A percentile compares a stretch with the other conserved stretches of the same genome.
Evolutionary conservation across 345 rosid genomes (phyloP).

Genomic region (Gossypium bickii): DNA sequence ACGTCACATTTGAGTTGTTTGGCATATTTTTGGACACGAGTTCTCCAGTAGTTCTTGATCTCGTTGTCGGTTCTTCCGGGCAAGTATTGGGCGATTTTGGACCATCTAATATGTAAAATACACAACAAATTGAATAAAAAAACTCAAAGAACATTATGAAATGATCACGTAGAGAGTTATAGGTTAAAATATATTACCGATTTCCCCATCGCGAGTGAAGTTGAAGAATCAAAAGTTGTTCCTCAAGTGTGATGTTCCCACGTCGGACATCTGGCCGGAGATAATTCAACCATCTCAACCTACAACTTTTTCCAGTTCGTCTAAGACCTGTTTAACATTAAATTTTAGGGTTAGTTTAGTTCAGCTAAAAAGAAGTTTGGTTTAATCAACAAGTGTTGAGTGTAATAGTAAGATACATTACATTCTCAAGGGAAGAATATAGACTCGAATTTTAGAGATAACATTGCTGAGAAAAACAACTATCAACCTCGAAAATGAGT

Average conservation of each 20-base stretch:
- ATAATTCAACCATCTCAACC: constrained; percentile 91
- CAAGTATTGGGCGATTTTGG: constrained; percentile 81
- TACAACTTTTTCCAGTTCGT: constrained; percentile 95
- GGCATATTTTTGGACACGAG: constrained; percentile 93
- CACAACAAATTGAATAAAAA: not conserved
- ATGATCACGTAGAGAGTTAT: not conserved
- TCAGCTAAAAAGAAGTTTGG: too few species aligned
- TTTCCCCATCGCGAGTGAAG: constrained; percentile 99
- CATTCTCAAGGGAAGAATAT: too few species aligned
- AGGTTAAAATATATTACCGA: constrained; percentile 34
- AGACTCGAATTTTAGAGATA: too few species aligned
- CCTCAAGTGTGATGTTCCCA: constrained; percentile 82
- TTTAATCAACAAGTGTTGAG: too few species aligned
- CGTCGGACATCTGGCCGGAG: constrained; percentile 92
- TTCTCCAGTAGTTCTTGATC: constrained; percentile 96
- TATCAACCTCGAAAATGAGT: too few species aligned
- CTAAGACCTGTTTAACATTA: constrained; percentile 50
- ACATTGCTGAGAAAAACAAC: too few species aligned
- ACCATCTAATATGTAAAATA: constrained; percentile 48
- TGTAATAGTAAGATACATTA: too few species aligned
- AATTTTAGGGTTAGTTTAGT: too few species aligned
- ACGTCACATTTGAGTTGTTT: constrained; percentile 79
- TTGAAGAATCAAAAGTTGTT: constrained; percentile 85
- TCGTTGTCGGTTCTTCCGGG: constrained; percentile 96
- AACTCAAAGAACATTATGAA: not conserved